Percentiles rank a stretch among this genome's conserved stretches.
Conservation (phyloP, 2,329 filamentous ascomycete genomes). For the Onygenales sp. region DNA sequence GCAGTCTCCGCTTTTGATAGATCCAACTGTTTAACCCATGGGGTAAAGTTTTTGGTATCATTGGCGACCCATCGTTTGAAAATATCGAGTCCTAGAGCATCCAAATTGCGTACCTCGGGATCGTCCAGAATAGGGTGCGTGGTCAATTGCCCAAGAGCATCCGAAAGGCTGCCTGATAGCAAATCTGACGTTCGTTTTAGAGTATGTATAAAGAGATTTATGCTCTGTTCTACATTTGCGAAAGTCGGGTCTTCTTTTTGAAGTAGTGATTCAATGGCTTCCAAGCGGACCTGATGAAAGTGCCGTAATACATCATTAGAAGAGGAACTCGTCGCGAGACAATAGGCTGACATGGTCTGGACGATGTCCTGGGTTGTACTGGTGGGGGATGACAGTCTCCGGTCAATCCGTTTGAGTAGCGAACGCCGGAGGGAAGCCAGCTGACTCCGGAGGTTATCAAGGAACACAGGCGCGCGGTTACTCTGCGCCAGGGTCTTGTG, state of each 20-base stretch:
- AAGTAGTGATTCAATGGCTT: constrained; percentile 57
- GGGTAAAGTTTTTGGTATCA: constrained; percentile 75
- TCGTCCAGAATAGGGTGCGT: constrained; percentile 64
- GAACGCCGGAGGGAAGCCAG: constrained; percentile 54
- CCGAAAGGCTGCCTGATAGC: constrained; percentile 61
- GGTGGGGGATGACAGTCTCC: constrained; percentile 37
- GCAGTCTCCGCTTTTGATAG: constrained; percentile 51
- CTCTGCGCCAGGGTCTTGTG: constrained; percentile 60
- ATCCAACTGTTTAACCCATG: constrained; percentile 77
- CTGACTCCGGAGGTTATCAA: constrained; percentile 57
- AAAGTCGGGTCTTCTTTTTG: constrained; percentile 41
- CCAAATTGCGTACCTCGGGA: constrained; percentile 52
- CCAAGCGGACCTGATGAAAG: constrained; percentile 64
- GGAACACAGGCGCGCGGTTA: constrained; percentile 37
- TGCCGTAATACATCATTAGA: constrained; percentile 68
- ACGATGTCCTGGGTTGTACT: constrained; percentile 45
- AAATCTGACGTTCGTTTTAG: constrained; percentile 67
- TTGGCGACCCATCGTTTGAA: constrained; percentile 71
- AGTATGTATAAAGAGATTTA: constrained; percentile 68
- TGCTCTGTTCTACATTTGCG: constrained; percentile 50
- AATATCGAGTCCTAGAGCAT: constrained; percentile 67
- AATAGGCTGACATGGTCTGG: constrained; percentile 71
- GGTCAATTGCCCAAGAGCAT: constrained; percentile 61
- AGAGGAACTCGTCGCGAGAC: constrained; percentile 69
- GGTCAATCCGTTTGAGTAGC: constrained; percentile 56